Base-by-base conservation (phyloP, 2,329 filamentous ascomycete species). In the Fonsecaea monophora region DNA sequence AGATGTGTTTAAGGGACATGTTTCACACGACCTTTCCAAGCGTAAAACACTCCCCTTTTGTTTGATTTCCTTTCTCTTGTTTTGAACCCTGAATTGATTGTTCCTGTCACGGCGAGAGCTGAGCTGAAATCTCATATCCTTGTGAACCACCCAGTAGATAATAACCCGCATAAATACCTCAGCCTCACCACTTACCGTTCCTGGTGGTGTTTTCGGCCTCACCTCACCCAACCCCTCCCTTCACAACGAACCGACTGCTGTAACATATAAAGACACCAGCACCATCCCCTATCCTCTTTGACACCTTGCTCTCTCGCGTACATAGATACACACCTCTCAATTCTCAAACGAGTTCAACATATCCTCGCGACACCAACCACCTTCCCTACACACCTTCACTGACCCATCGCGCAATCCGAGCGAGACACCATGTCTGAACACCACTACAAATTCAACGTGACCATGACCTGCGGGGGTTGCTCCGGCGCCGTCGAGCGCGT, bases 401-500 rank as follows among this genome's bases (percentile, higher is more conserved):
- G n/a, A 30, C 25, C 15, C 37, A 9, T 18, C 37, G 15, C 37
- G 25, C 55, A 38, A 18, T 21, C 34, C 9, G 9, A 42, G 12
- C 10, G 56, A 25, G 9, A 12, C 30, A 32, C 75, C 2, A 93
- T 94, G 91, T 82, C 89, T 67, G 88, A 90, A 74, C 92, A 97
- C 84, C 92, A 88, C 73, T 98, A 98, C 90, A 92, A 95, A 80
- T 98, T 98, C 85, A 89, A 94, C 81, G 88, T 98, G 79, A 85
- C 84, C 81, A 99, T 99, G 95, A 91, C 85, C 85, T 99, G 95
- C 83, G 88, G 92, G 78, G 95, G 95, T 79, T 99, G 95, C 89
- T 97, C 94, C 54, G 93, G 94, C 76, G 95, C 95, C 73, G 86
- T 99, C 53, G 91, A 96, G 81, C 87, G 93, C 60, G 93, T 97